Evolutionary conservation across 805 yeast genomes (phyloP).

Genomic region (Teunomyces gatunensis): DNA sequence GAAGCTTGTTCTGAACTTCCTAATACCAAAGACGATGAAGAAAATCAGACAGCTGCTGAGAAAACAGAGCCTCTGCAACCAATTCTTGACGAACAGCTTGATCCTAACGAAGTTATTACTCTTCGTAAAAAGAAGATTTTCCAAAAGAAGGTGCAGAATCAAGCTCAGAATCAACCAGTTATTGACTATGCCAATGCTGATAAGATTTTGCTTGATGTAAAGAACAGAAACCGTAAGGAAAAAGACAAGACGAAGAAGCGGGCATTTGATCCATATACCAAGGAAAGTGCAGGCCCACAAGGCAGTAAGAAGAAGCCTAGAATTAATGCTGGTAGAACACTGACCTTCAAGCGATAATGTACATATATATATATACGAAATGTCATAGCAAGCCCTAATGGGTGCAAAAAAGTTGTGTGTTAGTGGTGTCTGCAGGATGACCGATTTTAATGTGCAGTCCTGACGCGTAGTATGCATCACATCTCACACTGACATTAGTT

Average conservation of each 20-base stretch:
- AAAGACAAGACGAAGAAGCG: constrained; percentile 33
- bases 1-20: neutral
- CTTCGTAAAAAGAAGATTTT: constrained; percentile 25
- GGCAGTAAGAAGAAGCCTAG: constrained; percentile 48
- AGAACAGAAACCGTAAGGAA: constrained; percentile 9
- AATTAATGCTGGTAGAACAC: constrained; percentile 33
- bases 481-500: neutral
- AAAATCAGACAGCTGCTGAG: neutral
- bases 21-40: neutral
- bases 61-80: neutral
- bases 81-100: constrained; percentile 8
- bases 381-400: neutral
- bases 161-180: constrained; percentile 16
- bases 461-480: constrained; percentile 1
- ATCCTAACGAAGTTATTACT: constrained; percentile 40
- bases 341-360: constrained; percentile 25
- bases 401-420: neutral
- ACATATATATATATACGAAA: neutral
- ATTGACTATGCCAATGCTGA: constrained; percentile 47
- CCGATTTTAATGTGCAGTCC: neutral
- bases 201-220: constrained; percentile 33
- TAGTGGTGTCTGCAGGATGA: too few relatives aligned
- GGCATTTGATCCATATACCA: constrained; percentile 60
- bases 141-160: constrained; percentile 8
- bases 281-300: constrained; percentile 49